Base-by-base conservation (phyloP, 2,329 filamentous ascomycete genomes). In the Fusarium subtropicale region DNA sequence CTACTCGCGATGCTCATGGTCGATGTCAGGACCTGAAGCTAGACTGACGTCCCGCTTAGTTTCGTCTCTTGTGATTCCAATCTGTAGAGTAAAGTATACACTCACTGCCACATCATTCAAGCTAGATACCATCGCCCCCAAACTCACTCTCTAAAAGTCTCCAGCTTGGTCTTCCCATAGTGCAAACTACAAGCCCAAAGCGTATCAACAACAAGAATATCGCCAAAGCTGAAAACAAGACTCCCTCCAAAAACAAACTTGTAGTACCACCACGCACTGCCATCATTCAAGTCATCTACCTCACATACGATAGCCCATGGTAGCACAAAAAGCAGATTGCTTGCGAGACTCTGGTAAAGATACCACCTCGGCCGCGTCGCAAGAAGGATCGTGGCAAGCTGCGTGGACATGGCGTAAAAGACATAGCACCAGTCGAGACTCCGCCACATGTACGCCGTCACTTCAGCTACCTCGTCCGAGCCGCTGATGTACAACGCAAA, bases 231-330 rank as follows among this genome's bases (percentile, higher is more conserved):
- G 65, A 92, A 91, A 0, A 92, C 88, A 45, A 92, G 77, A 66
- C 87, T 89, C 0, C 90, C 90, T 0, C 90, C 90, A 79, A 92
- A 92, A 0, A 92, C 86, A 28, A 91, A 76, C 1, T 85, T 83
- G 70, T 92, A 87, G 74, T 90, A 92, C 0, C 82, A 88, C 90
- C 90, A 92, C 1, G 90, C 89, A 71, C 88, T 85, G 0, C 78
- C 77, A 5, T 81, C 75, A 9, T 84, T 82, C 46, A 90, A 77
- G 3, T 78, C 56, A n/a, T 78, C 78, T 7, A 79, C 81, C 52
- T 84, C 86, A 62, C 86, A 88, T 0, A 85, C 88, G 41, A 93
- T 86, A 0, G 90, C 90, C 90, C 90, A 93, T 0, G 90, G 90
- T 4, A 93, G 77, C 0, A 92, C 89, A 74, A 90, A 92, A 0